Base-by-base conservation (phyloP, 106 monocot genomes). In the Hemerocallis citrina region DNA sequence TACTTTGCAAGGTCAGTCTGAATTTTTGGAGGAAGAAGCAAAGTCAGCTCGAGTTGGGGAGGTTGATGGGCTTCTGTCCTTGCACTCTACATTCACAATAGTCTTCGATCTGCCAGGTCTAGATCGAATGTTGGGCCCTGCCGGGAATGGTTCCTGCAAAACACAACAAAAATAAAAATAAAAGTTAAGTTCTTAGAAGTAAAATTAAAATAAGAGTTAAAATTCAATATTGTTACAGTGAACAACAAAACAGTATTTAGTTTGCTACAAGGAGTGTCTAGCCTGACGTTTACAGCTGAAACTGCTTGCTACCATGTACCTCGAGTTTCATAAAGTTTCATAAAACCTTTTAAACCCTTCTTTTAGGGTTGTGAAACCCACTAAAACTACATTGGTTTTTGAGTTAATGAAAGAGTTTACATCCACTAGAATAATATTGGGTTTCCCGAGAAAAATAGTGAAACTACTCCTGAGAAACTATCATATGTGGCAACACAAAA, bases 111-210 rank as follows among this genome's bases (percentile, higher is more conserved):
- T 70, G 5, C 74, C 83, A 14, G 77, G 70, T 40, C 83, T 78
- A 17, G 78, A 70, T 16, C 83, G 70, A 50, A 83, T 71, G 40
- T 83, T 78, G 14, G 35, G n/a, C 34, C 83, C 83, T 67, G 79
- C 68, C 10, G 83, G 83, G 48, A 83, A 83, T 7, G 83, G 78
- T 46, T 83, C 83, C 83, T 83, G 67, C 10, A 55, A 0, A n/a
- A n/a, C n/a, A n/a, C n/a, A n/a, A 0, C 24, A 3, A 59, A 59
- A 39, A 21, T 8, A 22, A 47, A 19, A 19, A 16, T 9, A 16
- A 16, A 47, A 9, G 5, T 47, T n/a, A 23, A 58, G n/a, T 24
- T 23, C 33, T 1, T 48, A 7, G 3, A 64, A 2, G 11, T 11
- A 45, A 47, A 16, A 47, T 5, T 16, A 47, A 6, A 47, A 5